Base-by-base conservation (phyloP, 768 basidiomycete genomes). In the Suillus fuscotomentosus region DNA sequence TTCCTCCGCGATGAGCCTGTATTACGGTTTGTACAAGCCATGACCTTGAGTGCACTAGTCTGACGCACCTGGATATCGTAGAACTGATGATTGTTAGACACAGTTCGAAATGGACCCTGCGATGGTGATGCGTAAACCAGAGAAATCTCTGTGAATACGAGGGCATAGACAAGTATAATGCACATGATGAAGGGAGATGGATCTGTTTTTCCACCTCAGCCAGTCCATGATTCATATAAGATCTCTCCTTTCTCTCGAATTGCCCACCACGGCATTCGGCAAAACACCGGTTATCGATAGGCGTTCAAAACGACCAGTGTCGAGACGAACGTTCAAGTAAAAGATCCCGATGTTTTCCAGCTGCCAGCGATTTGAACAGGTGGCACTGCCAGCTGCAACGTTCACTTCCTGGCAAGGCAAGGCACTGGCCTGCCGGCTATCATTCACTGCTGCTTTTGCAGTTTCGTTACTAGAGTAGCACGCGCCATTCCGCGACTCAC, bases 1-100 rank as follows among this genome's bases (percentile, higher is more conserved):
- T 83, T 66, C 89, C 87, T 39, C 92, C 92, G 60, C 91, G 85
- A 73, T 91, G 90, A 20, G 85, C 90, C 89, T 91, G 59, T 39
- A 43, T 45, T 27, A 45, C 55, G 24, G 53, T 63, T 50, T 66
- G 34, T 65, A 65, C 22, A 69, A 59, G 27, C 10, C 41, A 42
- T 13, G 24, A 59, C 24, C 5, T 57, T 43, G 38, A 45, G 24
- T 24, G 1, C 43, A 56, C 48, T 38, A 66, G 22, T n/a, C 13
- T 48, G 22, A 48, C 70, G 14, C 55, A 83, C 85, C 77, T 86
- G 85, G 42, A 86, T 74, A 66, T 87, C 86, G 66, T 80, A 87
- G 66, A 77, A 79, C 42, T 71, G 71, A 60, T 64, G 71, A 31
- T 57, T 70, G 56, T 60, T 59, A 2, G 57, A 27, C 41, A 13